A percentile compares a stretch with the other conserved stretches of the same genome.
Conservation (phyloP, 2,329 filamentous ascomycete species). For the Laburnicola sp. region DNA sequence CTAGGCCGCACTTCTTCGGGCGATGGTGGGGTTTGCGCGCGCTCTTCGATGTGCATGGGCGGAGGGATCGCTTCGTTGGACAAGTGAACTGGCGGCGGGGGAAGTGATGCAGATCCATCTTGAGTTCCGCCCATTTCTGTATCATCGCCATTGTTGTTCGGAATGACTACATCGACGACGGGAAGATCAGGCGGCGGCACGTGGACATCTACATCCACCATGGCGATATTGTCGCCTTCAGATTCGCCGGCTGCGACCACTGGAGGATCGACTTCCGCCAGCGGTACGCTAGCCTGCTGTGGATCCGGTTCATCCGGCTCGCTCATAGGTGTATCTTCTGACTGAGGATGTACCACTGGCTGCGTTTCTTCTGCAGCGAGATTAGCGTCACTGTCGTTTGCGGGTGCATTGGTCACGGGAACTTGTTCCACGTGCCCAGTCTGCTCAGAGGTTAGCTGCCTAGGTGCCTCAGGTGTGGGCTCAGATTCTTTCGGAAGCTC, state of each 20-base stretch:
- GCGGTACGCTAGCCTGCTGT: conserved; percentile 7
- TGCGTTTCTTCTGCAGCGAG: conserved; percentile 5
- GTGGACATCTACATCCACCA: conserved; percentile 28
- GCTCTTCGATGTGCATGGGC: conserved; percentile 11
- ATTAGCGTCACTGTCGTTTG: conserved; percentile 1
- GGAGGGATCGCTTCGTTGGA: conserved; percentile 17
- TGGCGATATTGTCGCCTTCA: conserved; percentile 23
- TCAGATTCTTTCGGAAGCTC: conserved; percentile 28
- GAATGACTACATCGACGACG: conserved; percentile 26
- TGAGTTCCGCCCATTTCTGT: conserved; percentile 45
- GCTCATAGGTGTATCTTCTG: conserved; percentile 46
- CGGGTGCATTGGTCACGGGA: conserved; percentile 1
- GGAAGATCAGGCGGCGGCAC: conserved; percentile 21
- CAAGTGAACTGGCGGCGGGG: conserved; percentile 19
- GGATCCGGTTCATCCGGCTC: conserved; percentile 36
- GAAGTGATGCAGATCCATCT: conserved; percentile 32
- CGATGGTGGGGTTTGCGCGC: conserved; percentile 20
- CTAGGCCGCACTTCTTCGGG: conserved; percentile 11
- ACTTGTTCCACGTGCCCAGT: background rate
- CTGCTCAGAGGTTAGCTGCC: background rate
- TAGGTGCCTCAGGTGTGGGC: conserved; percentile 1
- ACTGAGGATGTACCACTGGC: conserved; percentile 13
- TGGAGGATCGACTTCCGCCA: conserved; percentile 8
- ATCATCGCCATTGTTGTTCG: conserved; percentile 23
- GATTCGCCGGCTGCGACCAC: background rate